Evolutionary conservation across 257 asterid genomes (phyloP).

Genomic region (Scutellaria baicalensis): DNA sequence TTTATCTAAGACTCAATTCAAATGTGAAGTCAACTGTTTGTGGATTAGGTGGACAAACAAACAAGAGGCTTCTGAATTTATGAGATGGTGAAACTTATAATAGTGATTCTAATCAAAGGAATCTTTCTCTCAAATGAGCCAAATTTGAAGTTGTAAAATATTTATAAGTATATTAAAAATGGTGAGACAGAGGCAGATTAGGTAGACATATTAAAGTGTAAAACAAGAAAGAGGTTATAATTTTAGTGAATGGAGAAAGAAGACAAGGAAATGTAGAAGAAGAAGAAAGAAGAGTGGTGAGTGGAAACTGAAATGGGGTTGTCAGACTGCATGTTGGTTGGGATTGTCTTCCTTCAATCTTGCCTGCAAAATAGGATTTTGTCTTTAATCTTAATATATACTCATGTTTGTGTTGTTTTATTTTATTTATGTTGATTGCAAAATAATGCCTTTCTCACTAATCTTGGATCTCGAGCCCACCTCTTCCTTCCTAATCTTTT

Average conservation of each 20-base stretch:
- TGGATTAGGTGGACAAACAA: too few species aligned
- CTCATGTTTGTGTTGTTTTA: neutral
- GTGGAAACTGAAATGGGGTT: constrained; percentile 1
- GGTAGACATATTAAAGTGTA: constrained; percentile 4
- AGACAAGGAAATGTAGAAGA: constrained; percentile 18
- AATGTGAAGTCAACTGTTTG: too few species aligned
- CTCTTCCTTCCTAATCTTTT: neutral
- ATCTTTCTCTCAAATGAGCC: neutral
- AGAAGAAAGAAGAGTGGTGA: neutral
- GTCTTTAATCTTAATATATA: neutral
- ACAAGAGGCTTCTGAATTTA: too few species aligned
- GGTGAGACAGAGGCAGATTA: neutral
- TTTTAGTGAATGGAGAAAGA: neutral
- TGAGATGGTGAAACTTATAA: too few species aligned
- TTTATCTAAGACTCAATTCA: too few species aligned
- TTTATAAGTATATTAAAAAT: neutral
- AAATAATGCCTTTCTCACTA: neutral
- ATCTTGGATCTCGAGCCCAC: constrained; percentile 36
- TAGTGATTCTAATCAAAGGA: too few species aligned
- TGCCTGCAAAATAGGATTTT: constrained; percentile 23
- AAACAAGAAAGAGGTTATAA: constrained; percentile 14
- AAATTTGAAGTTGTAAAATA: neutral
- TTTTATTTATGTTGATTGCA: neutral
- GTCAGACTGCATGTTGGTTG: constrained; percentile 32
- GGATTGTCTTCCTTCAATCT: constrained; percentile 17